Evolutionary conservation across 345 rosid genomes (phyloP).

Genomic region (Eucalyptus microcorys): DNA sequence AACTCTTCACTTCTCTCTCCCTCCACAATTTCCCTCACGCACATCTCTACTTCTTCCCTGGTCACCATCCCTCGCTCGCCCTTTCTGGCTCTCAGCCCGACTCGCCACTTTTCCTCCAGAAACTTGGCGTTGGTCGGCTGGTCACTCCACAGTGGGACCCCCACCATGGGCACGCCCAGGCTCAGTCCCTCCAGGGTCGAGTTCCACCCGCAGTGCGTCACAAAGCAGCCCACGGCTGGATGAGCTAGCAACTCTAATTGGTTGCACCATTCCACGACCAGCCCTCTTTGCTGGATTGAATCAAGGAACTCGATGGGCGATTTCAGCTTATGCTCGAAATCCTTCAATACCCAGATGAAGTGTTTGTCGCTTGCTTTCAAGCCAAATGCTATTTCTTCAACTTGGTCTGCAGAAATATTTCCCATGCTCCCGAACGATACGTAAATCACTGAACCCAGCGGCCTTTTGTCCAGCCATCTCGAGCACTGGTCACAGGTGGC

Average conservation of each 20-base stretch:
- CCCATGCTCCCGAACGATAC: slow-evolving; percentile 52
- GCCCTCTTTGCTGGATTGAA: slow-evolving; percentile 8
- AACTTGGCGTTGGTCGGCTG: slow-evolving; percentile 40
- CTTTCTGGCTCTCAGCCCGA: slow-evolving; percentile 19
- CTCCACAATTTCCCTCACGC: slow-evolving; percentile 16
- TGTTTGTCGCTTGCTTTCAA: slow-evolving; percentile 18
- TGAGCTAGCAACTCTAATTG: slow-evolving; percentile 38
- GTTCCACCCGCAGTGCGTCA: slow-evolving; percentile 46
- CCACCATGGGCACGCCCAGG: slow-evolving; percentile 32
- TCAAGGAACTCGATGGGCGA: not conserved
- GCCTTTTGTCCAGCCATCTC: slow-evolving; percentile 25
- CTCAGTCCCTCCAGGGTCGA: slow-evolving; percentile 29
- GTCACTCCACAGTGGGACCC: slow-evolving; percentile 22
- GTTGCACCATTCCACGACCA: slow-evolving; percentile 30
- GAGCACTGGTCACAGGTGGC: slow-evolving; percentile 2
- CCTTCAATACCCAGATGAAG: slow-evolving; percentile 27
- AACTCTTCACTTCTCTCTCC: slow-evolving; percentile 22
- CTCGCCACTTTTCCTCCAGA: slow-evolving; percentile 25
- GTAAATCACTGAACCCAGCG: slow-evolving; percentile 17
- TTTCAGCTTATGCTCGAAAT: slow-evolving; percentile 1
- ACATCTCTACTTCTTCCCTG: slow-evolving; percentile 11
- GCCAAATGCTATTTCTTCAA: slow-evolving; percentile 28
- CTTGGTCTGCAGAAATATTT: slow-evolving; percentile 6
- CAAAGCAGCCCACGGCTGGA: slow-evolving; percentile 24
- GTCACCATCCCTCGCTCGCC: slow-evolving; percentile 10